Evolutionary conservation across 78 protist genomes (phyloP), one percentile per base, ranked within the genome.

Genomic region (Protostelium mycophagum): DNA sequence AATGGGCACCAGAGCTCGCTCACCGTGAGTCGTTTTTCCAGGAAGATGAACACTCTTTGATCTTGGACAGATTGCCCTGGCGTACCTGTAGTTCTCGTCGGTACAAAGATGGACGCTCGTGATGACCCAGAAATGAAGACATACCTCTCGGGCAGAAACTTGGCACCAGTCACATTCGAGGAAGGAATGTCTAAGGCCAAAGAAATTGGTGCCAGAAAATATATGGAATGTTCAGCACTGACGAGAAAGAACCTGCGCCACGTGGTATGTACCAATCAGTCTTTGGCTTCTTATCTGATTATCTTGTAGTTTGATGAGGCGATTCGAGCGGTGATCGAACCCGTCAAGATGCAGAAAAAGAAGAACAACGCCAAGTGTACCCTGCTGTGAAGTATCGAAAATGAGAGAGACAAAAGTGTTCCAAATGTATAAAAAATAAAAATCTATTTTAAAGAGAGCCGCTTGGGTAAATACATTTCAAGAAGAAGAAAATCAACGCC

Each of bases 201-300:
- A 63, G 88, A 87, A 63, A 87, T 87, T 34, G 34, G 34, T 1
- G 89, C 88, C 34, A n/a, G 23, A 37, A 86, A 85, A 28, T 95
- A 96, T 89, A n/a, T 96, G 84, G 97, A 96, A 38, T 97, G 98
- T 93, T 93, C 96, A 0, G 97, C 98, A 9, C 85, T 91, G 85
- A 96, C 95, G 25, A 96, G 91, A 86, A 0, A 88, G 29, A 91
- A 91, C 23, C 91, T 96, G 36, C 96, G 94, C 88, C 37, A 35
- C 29, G 91, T 90, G 34, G 73, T 51, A 16, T 25, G 73, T 16
- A 16, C 5, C 16, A 51, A 16, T 25, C 31, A 16, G 73, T 51
- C 31, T 25, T 51, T 5, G 73, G 16, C 73, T 16, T 25, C 16
- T 16, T 25, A 51, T 5, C 16, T 51, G 73, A 51, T 51, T 5